Evolutionary conservation across 352 stramenopile genomes (phyloP), one percentile per base, ranked within the genome.

Genomic region (Bremia lactucae): DNA sequence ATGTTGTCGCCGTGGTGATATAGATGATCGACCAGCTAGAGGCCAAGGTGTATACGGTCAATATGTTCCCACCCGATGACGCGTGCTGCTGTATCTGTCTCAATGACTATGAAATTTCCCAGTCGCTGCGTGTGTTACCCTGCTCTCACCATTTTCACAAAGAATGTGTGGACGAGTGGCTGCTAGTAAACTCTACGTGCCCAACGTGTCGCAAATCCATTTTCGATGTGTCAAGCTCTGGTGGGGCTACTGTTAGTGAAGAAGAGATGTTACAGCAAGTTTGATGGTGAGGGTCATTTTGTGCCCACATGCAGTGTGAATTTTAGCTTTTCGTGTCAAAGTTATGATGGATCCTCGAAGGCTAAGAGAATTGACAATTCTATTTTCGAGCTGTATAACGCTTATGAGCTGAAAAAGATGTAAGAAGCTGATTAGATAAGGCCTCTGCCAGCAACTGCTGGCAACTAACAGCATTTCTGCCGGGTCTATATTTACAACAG

Each of bases 71-170:
- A 4, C 55, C 69, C 3, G 73, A 94, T 26, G 87, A 96, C 39
- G 76, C 72, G 25, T 94, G 75, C 52, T 97, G 88, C 68, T 88
- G 84, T 54, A 95, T 96, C 51, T 96, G 86, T 39, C 49, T 95
- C 15, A 92, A 87, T 48, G 69, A 95, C 31, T 96, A 96, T 55
- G 76, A 87, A 29, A 9, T 46, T 0, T 65, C 82, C 15, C 93
- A 98, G 61, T 61, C 86, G 9, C 66, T 98, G 21, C 78, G 93
- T 28, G 72, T 97, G 23, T 62, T 98, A 43, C 91, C 92, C 8
- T 98, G 95, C 55, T 51, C 79, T n/a, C 95, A 98, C 61, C 81
- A 95, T 51, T 98, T 98, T 61, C 81, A 93, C 55, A 84, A 86
- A 52, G 79, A 91, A n/a, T 94, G 82, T 41, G 76, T 93, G 22